Conservation (phyloP, 805 yeast species). For the Candida tibetensis region DNA sequence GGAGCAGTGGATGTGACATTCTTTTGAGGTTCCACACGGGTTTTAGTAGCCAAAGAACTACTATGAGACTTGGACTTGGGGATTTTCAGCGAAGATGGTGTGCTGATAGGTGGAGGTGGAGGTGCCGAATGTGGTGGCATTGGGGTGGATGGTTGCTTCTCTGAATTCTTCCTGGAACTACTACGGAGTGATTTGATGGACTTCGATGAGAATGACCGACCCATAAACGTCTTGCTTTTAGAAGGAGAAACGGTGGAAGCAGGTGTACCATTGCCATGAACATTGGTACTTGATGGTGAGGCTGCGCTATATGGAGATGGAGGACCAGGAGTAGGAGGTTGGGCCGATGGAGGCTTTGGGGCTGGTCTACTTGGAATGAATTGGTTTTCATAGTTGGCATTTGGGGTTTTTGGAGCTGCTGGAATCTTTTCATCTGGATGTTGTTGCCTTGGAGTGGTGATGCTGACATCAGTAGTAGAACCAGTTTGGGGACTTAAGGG, state of each 20-base stretch:
- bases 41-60: constrained; percentile 31
- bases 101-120: constrained; percentile 19
- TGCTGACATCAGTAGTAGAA: background rate
- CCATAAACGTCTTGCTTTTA: constrained; percentile 20
- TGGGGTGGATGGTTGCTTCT: constrained; percentile 8
- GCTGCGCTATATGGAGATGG: constrained; percentile 4
- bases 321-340: constrained; percentile 9
- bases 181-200: constrained; percentile 31
- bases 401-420: constrained; percentile 24
- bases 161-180: constrained; percentile 23
- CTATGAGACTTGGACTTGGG: constrained; percentile 45
- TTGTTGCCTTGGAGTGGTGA: constrained; percentile 35
- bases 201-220: constrained; percentile 39
- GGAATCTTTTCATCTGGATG: constrained; percentile 8
- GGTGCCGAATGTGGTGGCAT: background rate
- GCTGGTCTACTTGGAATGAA: constrained; percentile 69
- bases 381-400: constrained; percentile 36
- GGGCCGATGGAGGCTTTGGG: constrained; percentile 51
- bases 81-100: constrained; percentile 16
- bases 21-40: constrained; percentile 15
- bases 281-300: constrained; percentile 7
- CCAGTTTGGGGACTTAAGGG: constrained; percentile 6
- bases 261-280: constrained; percentile 7
- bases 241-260: constrained; percentile 12
- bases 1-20: constrained; percentile 40